Base-by-base conservation (phyloP, 2,329 filamentous ascomycete genomes). In the Ampelomyces quisqualis region DNA sequence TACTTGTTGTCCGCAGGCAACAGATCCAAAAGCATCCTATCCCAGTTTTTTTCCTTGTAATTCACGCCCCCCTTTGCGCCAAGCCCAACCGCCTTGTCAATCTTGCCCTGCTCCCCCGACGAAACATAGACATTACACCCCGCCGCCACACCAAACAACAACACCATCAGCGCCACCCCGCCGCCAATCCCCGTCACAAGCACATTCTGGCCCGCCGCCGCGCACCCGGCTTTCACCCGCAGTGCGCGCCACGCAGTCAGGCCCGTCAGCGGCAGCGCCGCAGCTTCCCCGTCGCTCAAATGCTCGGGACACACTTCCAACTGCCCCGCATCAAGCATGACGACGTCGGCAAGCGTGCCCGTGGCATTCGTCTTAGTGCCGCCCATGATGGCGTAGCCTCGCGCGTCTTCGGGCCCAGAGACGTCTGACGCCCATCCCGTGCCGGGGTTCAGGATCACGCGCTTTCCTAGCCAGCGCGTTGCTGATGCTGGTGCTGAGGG, bases 121-220 rank as follows among this genome's bases (percentile, higher is more conserved):
- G 85, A 91, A 40, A 95, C 89, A 62, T 77, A 95, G n/a, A 91
- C 85, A 64, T 84, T 81, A 33, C 57, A 84, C 81, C 24, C 89
- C 87, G 51, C 81, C 71, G 7, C 88, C 9, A 84, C 81, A 8
- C 81, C 90, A 69, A 95, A 95, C 65, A 88, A 77, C 55, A 96
- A 72, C 5, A 80, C 85, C 73, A 88, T 84, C 40, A 96, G 73
- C 22, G 91, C 91, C 1, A 96, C 91, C 29, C 91, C 91, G 23
- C 91, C 91, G 0, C 91, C 91, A 67, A 97, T 94, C 0, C 91
- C 91, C 4, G 91, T 96, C 28, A 97, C 72, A 21, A 97, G 73
- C 3, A 97, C 76, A 61, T 94, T 95, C 47, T 79, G 73, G 2
- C 88, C 88, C 1, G 71, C 68, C 42, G 73, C 71, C 5, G 79